Conservation (phyloP, 2,329 filamentous ascomycete species). For the Bipolaris cookei region DNA sequence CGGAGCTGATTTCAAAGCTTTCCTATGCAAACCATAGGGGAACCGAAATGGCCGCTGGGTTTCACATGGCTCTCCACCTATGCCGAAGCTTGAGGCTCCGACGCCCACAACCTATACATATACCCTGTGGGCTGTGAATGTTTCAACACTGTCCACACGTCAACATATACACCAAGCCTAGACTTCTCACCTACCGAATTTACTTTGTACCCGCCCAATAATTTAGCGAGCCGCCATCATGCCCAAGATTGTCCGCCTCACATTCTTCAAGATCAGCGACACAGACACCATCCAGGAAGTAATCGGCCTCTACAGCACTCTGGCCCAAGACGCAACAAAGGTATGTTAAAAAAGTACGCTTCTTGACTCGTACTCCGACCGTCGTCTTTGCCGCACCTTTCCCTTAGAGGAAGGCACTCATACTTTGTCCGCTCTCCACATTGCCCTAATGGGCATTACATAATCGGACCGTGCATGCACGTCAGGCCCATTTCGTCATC, state of each 20-base stretch:
- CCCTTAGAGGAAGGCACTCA: constrained; percentile 4
- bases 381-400: neutral
- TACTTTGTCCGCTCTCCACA: constrained; percentile 23
- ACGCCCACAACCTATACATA: constrained; percentile 6
- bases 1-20: neutral
- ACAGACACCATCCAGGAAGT: constrained; percentile 35
- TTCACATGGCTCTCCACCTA: constrained; percentile 35
- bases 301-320: constrained; percentile 43
- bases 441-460: constrained; percentile 1
- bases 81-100: constrained; percentile 18
- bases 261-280: constrained; percentile 48
- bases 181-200: neutral
- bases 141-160: neutral
- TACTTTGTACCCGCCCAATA: neutral
- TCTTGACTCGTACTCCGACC: constrained; percentile 10
- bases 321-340: constrained; percentile 44
- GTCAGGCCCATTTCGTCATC: constrained; percentile 27
- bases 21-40: constrained; percentile 16
- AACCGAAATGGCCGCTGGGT: constrained; percentile 23
- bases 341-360: constrained; percentile 28
- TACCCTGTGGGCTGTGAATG: neutral
- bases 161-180: neutral
- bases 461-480: constrained; percentile 20
- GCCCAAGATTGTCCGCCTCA: constrained; percentile 45
- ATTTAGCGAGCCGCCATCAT: constrained; percentile 28